A percentile compares a stretch with the other conserved stretches of the same genome.
phyloP scores from a whole-genome alignment of 352 stramenopile species.

The Pythium diclinum region DNA sequence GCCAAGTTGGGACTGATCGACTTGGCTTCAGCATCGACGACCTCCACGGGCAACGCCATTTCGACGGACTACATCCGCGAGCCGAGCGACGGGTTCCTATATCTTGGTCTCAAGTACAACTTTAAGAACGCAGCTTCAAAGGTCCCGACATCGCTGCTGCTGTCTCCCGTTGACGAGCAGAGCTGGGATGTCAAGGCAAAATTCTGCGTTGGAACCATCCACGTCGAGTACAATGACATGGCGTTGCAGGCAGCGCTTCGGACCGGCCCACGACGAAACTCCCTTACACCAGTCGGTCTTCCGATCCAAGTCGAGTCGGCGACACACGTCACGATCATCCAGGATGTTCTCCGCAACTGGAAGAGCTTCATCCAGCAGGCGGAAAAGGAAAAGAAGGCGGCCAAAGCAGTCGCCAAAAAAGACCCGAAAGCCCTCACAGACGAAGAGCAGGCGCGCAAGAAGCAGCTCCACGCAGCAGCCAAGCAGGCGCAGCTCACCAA shows the following conservation, averaged over 20 bases:
- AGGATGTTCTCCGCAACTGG: slow-evolving; percentile 49
- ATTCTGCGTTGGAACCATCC: slow-evolving; percentile 52
- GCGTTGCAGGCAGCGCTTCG: slow-evolving; percentile 35
- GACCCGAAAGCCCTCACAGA: neutral
- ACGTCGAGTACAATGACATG: slow-evolving; percentile 61
- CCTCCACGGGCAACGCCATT: slow-evolving; percentile 40
- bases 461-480: slow-evolving; percentile 17
- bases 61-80: slow-evolving; percentile 65
- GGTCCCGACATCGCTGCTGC: slow-evolving; percentile 1
- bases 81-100: slow-evolving; percentile 63
- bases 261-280: neutral
- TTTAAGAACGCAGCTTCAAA: slow-evolving; percentile 19
- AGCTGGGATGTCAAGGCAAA: slow-evolving; percentile 58
- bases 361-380: slow-evolving; percentile 35
- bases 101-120: slow-evolving; percentile 67
- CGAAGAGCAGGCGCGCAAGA: slow-evolving; percentile 1
- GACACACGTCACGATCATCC: slow-evolving; percentile 48
- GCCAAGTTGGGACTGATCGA: slow-evolving; percentile 39
- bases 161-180: slow-evolving; percentile 18
- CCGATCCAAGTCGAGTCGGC: slow-evolving; percentile 28
- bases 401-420: slow-evolving; percentile 8
- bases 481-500: slow-evolving; percentile 37
- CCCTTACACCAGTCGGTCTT: neutral
- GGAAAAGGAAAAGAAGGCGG: slow-evolving; percentile 21
- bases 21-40: neutral